Evolutionary conservation across 352 stramenopile species (phyloP), one percentile per base, ranked within the genome.

Genomic region (Plasmopara halstedii): DNA sequence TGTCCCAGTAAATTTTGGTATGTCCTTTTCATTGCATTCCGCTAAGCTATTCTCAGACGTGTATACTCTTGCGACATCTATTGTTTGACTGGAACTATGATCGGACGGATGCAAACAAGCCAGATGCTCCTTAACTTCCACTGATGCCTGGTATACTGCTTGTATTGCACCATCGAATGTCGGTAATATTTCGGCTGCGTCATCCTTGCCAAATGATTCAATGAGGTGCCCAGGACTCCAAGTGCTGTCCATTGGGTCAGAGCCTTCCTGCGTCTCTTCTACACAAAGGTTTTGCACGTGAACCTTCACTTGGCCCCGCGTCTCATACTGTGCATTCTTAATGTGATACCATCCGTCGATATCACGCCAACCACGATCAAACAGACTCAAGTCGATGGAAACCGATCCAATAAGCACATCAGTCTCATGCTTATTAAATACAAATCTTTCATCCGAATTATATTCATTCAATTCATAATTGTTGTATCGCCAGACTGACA

Each of bases 261-360:
- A 6, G 25, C 25, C 11, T 6, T 19, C 20, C 19, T 5, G 7
- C 9, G 14, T 34, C 17, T 21, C 29, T 42, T 36, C 25, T 3
- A 19, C 34, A 13, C n/a, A 36, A 2, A 46, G 11, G 20, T 63
- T 49, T 17, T 18, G 27, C 22, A 57, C 51, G 14, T 38, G 47
- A 9, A 70, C 38, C 32, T 69, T 66, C 23, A 66, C 42, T 36
- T 70, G 60, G 2, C 51, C 60, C 19, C 42, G 42, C 42, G 34
- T 63, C 34, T 60, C 36, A 19, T 57, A 41, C 11, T 55, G 37
- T 9, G 26, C 26, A 35, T 69, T 47, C 4, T 63, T 39, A 13
- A 69, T 17, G 31, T 69, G 60, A 41, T 69, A 69, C 60, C 60
- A 69, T 6, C 56, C 60, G 26, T 62, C 41, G 39, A 69, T 39